Percentiles rank a stretch among this genome's conserved stretches.
phyloP scores from a whole-genome alignment of 495 filamentous ascomycete species.

The Aspergillus bridgeri region DNA sequence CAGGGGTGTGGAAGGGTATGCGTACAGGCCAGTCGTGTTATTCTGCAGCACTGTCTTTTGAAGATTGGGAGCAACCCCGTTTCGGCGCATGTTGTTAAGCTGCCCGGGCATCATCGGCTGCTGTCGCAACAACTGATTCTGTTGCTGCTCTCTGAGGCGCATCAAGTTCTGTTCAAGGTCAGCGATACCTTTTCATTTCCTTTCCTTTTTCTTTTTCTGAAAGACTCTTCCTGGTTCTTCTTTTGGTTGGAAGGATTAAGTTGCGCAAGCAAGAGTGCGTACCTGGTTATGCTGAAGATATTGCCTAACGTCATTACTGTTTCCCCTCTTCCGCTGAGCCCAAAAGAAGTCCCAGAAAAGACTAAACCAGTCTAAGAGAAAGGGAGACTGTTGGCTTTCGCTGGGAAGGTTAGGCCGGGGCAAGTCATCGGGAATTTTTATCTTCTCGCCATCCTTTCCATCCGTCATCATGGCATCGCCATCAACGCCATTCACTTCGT shows the following conservation, averaged over 20 bases:
- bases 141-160: conserved; percentile 49
- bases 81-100: conserved; percentile 50
- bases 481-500: conserved; percentile 71
- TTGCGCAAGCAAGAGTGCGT: conserved; percentile 25
- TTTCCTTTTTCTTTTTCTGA: not conserved
- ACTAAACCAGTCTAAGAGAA: conserved; percentile 92
- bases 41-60: conserved; percentile 76
- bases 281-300: conserved; percentile 84
- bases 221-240: too few species aligned
- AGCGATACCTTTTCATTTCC: not conserved
- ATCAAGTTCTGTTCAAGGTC: conserved; percentile 33
- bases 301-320: conserved; percentile 53
- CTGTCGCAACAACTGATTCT: conserved; percentile 64
- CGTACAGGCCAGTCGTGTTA: conserved; percentile 49
- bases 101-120: conserved; percentile 67
- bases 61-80: conserved; percentile 48
- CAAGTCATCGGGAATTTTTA: conserved; percentile 74
- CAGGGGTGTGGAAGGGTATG: conserved; percentile 6
- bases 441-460: conserved; percentile 68
- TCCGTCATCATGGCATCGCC: conserved; percentile 81
- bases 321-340: conserved; percentile 65
- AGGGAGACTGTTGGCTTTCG: conserved; percentile 64
- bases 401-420: conserved; percentile 67
- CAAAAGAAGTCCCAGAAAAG: conserved; percentile 94
- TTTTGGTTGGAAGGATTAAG: not conserved